These are phyloP conservation scores for Clavariopsis aquatica DNA, from an alignment of 495 filamentous ascomycete species.

Conservation along the genomic window DNA sequence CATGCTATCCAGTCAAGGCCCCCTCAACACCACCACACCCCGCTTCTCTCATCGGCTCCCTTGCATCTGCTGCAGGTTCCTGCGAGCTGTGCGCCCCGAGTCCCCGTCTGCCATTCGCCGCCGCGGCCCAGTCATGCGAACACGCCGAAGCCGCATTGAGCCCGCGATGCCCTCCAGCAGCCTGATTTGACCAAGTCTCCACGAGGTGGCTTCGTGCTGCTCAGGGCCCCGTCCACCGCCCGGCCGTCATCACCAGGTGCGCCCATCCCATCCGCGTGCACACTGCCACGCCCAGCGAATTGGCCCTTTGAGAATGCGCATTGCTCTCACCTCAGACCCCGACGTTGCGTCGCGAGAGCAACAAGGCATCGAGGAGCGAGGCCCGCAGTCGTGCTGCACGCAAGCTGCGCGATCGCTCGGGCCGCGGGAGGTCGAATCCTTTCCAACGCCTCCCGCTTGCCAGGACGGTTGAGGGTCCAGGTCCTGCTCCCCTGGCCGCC, in stretches of 20 bases:
- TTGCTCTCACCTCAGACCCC: slow-evolving; percentile 13
- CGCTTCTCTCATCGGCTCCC: slow-evolving; percentile 15
- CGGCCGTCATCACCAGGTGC: neutral
- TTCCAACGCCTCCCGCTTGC: slow-evolving; percentile 31
- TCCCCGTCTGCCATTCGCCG: slow-evolving; percentile 17
- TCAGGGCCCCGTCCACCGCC: slow-evolving; percentile 1
- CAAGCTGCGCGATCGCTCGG: slow-evolving; percentile 16
- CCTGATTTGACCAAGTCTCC: slow-evolving; percentile 6
- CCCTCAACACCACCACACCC: slow-evolving; percentile 24
- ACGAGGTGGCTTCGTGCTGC: slow-evolving; percentile 20
- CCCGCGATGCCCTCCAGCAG: neutral
- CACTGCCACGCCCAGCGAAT: neutral
- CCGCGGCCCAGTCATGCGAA: slow-evolving; percentile 20
- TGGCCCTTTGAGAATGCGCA: neutral
- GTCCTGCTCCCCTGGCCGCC: slow-evolving; percentile 24
- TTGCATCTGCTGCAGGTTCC: slow-evolving; percentile 28
- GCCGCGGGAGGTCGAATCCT: slow-evolving; percentile 26
- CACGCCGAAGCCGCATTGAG: neutral
- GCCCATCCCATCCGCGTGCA: neutral
- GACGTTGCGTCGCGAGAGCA: neutral
- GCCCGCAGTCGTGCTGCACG: neutral
- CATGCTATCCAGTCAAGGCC: slow-evolving; percentile 17
- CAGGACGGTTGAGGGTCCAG: slow-evolving; percentile 7
- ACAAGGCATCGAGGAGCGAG: neutral
- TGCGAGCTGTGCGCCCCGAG: slow-evolving; percentile 7